phyloP scores from a whole-genome alignment of 192 early-diverging fungal genomes.

The Obelidium mucronatum region DNA sequence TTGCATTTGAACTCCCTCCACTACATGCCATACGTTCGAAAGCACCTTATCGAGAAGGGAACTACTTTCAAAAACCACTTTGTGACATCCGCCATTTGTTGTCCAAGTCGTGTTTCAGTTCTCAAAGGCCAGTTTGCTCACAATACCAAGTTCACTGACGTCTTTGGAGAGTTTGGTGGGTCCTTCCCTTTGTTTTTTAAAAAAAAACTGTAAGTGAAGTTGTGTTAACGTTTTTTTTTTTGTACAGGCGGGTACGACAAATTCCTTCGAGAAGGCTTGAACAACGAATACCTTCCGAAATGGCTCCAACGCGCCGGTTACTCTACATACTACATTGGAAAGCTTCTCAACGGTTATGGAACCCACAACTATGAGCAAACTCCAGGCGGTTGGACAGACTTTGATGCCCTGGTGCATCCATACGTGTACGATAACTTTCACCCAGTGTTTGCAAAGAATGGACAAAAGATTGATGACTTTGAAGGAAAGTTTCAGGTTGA shows the following conservation, averaged over 20 bases:
- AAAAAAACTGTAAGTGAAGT: too few species aligned
- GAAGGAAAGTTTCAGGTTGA: too few species aligned
- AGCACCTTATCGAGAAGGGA: constrained; percentile 63
- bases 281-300: too few species aligned
- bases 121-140: constrained; percentile 69
- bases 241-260: constrained; percentile 49
- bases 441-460: constrained; percentile 66
- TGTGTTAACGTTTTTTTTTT: too few species aligned
- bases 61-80: constrained; percentile 60
- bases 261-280: too few species aligned
- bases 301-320: constrained; percentile 68
- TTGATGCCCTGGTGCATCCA: constrained; percentile 56
- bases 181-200: too few species aligned
- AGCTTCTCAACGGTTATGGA: constrained; percentile 63
- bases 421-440: constrained; percentile 63
- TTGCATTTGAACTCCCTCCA: constrained; percentile 58
- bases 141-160: constrained; percentile 58
- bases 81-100: too few species aligned
- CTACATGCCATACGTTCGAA: constrained; percentile 67
- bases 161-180: background rate
- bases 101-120: constrained; percentile 66
- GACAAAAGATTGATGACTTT: constrained; percentile 48
- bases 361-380: constrained; percentile 43
- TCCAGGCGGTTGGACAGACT: constrained; percentile 50
- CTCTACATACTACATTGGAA: constrained; percentile 70